Percentiles rank a stretch among this genome's conserved stretches.
These are phyloP conservation scores for Zelopaecilomyces penicillatus DNA, from an alignment of 2,329 filamentous ascomycete genomes.

Conservation along the genomic window DNA sequence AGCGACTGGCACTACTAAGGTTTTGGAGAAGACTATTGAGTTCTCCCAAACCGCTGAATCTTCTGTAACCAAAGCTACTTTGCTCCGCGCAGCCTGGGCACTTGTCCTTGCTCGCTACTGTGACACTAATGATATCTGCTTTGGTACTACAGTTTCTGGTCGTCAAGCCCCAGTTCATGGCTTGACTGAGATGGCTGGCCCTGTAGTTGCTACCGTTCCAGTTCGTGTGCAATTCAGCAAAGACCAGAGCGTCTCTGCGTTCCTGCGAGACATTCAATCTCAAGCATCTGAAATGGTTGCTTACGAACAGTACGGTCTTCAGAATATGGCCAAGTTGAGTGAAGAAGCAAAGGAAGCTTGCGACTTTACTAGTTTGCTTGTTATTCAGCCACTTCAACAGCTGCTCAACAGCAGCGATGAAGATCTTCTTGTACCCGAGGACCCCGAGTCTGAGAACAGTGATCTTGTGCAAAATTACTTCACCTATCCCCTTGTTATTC, in stretches of 20 bases:
- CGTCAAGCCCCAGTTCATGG: not conserved
- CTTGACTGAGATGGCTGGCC: not conserved
- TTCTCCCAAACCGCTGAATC: constrained; percentile 1
- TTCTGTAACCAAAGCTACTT: not conserved
- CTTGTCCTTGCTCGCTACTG: not conserved
- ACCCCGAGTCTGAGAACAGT: not conserved
- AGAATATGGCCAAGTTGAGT: constrained; percentile 12
- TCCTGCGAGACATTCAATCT: constrained; percentile 5
- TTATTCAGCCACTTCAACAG: constrained; percentile 1
- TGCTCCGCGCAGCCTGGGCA: not conserved
- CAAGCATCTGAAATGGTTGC: constrained; percentile 11
- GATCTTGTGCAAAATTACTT: not conserved
- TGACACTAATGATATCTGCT: not conserved
- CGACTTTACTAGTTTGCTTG: constrained; percentile 13
- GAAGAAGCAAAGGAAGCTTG: constrained; percentile 6
- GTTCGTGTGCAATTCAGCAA: not conserved
- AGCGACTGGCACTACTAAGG: not conserved
- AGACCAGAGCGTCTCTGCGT: not conserved
- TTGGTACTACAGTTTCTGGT: not conserved
- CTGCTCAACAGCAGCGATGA: not conserved
- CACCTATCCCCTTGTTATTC: not conserved
- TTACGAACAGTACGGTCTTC: constrained; percentile 14
- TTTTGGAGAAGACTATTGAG: constrained; percentile 1
- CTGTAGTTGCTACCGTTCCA: not conserved
- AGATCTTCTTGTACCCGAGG: not conserved